A percentile compares a stretch with the other conserved stretches of the same genome.
These are phyloP conservation scores for Candida suzukii DNA, from an alignment of 805 yeast genomes.

Conservation along the genomic window DNA sequence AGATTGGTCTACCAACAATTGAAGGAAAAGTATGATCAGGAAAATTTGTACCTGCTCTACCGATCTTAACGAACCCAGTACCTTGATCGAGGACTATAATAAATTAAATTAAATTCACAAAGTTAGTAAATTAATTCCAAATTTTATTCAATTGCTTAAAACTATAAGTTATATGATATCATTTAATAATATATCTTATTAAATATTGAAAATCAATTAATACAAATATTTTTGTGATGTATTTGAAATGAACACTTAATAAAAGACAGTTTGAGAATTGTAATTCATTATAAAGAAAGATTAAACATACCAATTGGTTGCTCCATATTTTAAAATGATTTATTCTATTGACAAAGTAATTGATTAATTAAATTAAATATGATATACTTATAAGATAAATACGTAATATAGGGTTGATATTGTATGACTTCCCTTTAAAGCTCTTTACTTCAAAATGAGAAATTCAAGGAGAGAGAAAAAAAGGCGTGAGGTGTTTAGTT, in stretches of 20 bases:
- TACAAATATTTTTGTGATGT: too few species aligned
- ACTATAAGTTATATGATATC: too few species aligned
- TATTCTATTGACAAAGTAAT: background rate
- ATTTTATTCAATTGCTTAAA: too few species aligned
- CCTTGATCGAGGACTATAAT: slow-evolving; percentile 92
- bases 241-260: too few species aligned
- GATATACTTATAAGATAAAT: too few species aligned
- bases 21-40: slow-evolving; percentile 97
- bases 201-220: too few species aligned
- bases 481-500: background rate
- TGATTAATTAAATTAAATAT: background rate
- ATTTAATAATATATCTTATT: too few species aligned
- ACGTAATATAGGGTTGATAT: too few species aligned
- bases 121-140: background rate
- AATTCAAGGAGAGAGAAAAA: too few species aligned
- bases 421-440: background rate
- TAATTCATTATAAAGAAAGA: background rate
- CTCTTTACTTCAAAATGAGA: too few species aligned
- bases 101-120: background rate
- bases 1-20: slow-evolving; percentile 93
- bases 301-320: slow-evolving; percentile 23
- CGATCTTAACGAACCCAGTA: slow-evolving; percentile 96
- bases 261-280: too few species aligned
- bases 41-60: slow-evolving; percentile 94
- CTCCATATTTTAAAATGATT: slow-evolving; percentile 11